phyloP scores from a whole-genome alignment of 306 rosid species.

The Corylus heterophylla region DNA sequence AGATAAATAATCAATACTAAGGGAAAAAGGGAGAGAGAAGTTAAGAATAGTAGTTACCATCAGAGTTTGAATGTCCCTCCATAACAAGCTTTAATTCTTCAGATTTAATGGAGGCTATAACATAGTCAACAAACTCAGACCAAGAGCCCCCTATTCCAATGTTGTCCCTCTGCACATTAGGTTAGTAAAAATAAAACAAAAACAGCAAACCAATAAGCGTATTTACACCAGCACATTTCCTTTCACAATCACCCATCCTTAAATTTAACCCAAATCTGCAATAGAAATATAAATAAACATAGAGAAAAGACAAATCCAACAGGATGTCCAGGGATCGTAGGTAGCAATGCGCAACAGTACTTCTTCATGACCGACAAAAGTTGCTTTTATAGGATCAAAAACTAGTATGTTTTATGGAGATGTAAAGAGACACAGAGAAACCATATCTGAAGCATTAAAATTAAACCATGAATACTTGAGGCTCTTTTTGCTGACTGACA shows the following conservation, averaged over 20 bases:
- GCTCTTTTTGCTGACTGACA: not conserved
- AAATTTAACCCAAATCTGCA: not conserved
- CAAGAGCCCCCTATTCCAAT: slow-evolving; percentile 84
- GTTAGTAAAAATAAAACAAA: not conserved
- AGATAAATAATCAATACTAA: slow-evolving; percentile 10
- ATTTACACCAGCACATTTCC: not conserved
- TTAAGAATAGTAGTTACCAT: slow-evolving; percentile 29
- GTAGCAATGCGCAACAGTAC: not conserved
- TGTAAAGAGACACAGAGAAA: not conserved
- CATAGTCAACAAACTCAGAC: slow-evolving; percentile 74
- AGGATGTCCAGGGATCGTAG: not conserved
- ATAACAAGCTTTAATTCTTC: slow-evolving; percentile 67
- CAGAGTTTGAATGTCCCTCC: slow-evolving; percentile 42
- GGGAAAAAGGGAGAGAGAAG: not conserved
- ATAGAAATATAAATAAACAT: slow-evolving; percentile 13
- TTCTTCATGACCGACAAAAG: not conserved
- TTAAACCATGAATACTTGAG: not conserved
- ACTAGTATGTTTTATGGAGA: not conserved
- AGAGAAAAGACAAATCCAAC: not conserved
- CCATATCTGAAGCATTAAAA: not conserved
- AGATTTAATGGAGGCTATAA: slow-evolving; percentile 62
- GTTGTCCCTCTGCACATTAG: slow-evolving; percentile 67
- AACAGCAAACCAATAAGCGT: not conserved
- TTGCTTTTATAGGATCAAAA: not conserved
- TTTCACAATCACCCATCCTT: not conserved